Base-by-base conservation (phyloP, 2,329 filamentous ascomycete genomes). In the Trichoderma brevicompactum region DNA sequence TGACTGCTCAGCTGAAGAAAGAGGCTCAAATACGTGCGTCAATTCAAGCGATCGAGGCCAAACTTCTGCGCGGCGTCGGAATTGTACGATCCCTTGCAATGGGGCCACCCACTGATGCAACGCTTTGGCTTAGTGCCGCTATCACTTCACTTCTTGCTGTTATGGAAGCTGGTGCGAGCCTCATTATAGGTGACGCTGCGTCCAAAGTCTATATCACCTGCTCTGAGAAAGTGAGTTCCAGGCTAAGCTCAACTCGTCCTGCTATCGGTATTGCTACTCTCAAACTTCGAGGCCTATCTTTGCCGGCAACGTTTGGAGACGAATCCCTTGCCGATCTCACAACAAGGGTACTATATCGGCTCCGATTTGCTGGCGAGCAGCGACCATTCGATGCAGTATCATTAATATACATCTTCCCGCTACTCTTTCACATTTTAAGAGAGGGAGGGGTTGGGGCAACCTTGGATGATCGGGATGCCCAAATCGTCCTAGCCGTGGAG, bases 331-430 rank as follows among this genome's bases (percentile, higher is more conserved):
- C 92, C 64, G 88, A 90, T 65, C 85, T 98, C 12, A 84, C 97
- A 12, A 97, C 94, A 2, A 87, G 95, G 76, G 88, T 98, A 1
- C 81, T 99, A 5, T 98, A 98, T 76, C 89, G 94, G 54, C 81
- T 99, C 61, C 90, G 94, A 15, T 97, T 97, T 75, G 86, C 94
- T 43, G 90, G 92, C 60, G 95, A 98, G 75, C 94, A 98, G 76
- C 87, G 94, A n/a, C 93, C 94, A 0, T 93, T 99, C 71, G 95
- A 99, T 74, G 83, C 87, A 2, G 89, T 95, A 4, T 94, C 94
- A 1, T 81, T 98, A 28, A 92, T 91, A 65, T 99, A 98, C 74
- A 87, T 93, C 58, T 81, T 98, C 36, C 92, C 94, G 0, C 82
- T 99, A 15, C 79, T 97, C 3, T 89, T 96, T 70, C 79, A 92